Base-by-base conservation (phyloP, 768 basidiomycete species). In the Coprinellus micaceus region DNA sequence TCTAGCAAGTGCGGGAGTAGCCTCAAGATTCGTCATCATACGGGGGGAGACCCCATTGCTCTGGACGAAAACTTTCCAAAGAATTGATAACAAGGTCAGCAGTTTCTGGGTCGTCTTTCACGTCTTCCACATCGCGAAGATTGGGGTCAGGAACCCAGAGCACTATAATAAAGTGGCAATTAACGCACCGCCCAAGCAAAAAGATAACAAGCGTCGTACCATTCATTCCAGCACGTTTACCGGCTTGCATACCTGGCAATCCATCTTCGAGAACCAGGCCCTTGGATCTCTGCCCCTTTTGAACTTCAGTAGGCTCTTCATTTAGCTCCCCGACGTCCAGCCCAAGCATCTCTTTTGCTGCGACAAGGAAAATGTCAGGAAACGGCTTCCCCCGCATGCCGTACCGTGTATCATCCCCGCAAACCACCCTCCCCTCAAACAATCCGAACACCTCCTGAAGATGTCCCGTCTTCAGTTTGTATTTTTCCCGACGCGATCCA, bases 221-320 rank as follows among this genome's bases (percentile, higher is more conserved):
- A 55, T 84, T 80, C 92, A 94, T 94, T 11, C 89, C 91, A 2
- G 91, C 91, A 55, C 88, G 77, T 65, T 88, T 89, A 3, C 85
- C 92, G 6, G 91, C 90, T 60, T 87, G 82, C 60, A 94, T 74
- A 0, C 92, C 92, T 0, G 82, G 82, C 40, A 90, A 69, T 3
- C 83, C 84, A 67, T 95, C 92, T 69, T 95, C 92, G 57, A 95
- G 89, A 2, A 95, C 84, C 0, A 95, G 72, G 0, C 90, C 90
- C 57, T 75, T 82, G 29, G 67, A 67, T 39, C 89, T 75, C 66
- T 85, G 85, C 30, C 60, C 66, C 33, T 61, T 62, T 61, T 83
- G 71, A 39, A 62, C 68, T 19, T 73, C 69, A 3, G 65, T 69
- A 40, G 57, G 66, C 54, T 64, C 56, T 11, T 63, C 68, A 21